Evolutionary conservation across 2,329 filamentous ascomycete species (phyloP), one percentile per base, ranked within the genome.

Genomic region (Ceratocystis lukuohia): DNA sequence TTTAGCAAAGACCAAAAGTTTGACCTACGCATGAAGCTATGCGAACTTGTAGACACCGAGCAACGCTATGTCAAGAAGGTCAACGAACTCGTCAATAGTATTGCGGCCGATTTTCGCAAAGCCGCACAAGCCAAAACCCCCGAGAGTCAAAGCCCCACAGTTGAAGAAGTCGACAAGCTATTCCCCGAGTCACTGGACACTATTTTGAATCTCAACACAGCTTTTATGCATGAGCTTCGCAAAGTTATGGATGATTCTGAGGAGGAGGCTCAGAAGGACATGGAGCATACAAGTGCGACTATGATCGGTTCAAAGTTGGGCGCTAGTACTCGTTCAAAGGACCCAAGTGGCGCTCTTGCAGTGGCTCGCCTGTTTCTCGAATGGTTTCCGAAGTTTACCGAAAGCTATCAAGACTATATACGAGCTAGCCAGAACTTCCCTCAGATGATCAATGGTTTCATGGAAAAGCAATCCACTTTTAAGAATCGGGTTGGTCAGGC

Each of bases 401-500:
- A 91, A 67, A 91, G 89, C 72, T 99, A 99, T 74, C 87, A 91
- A 70, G 88, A 95, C 70, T 99, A 97, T 74, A 94, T 99, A 75
- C 87, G 87, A 71, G 88, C 91, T 10, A 96, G 96, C 74, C 89
- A 91, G 69, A 84, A 91, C 68, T 95, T 96, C 70, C 88, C 91
- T 0, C 85, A 88, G 66, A 82, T 93, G 17, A 82, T 97, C 65
- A 91, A 88, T 70, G 80, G 82, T 1, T 91, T 96, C 71, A 81
- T 94, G 69, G 88, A 91, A 71, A 85, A 86, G 66, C 86, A 88
- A 69, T 93, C 91, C 1, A 92, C 88, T 72, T 93, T 96, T 73
- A 88, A 88, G 2, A 87, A 88, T 70, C 81, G 89, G 59, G 84
- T 96, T 2, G 84, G 89, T 64, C 85, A 92, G 69, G 88, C 88